Percentiles rank a stretch among this genome's conserved stretches.
Conservation (phyloP, 2,329 filamentous ascomycete species). For the Paradendryphiella salina region DNA sequence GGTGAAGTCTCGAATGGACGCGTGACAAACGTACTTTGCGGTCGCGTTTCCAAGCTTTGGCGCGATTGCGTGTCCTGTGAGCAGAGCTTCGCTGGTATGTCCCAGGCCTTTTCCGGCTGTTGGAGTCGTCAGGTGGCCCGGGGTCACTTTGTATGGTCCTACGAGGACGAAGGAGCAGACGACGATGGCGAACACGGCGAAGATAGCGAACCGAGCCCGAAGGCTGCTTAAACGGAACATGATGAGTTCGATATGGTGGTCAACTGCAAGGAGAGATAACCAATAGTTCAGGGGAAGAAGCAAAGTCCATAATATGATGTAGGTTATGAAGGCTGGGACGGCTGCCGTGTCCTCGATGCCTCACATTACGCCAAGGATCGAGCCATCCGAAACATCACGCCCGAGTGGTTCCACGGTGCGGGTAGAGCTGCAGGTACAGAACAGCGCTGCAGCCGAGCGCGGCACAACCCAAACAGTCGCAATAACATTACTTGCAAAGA, state of each 20-base stretch:
- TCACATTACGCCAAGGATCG: conserved; percentile 22
- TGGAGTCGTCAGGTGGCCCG: conserved; percentile 32
- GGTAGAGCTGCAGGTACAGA: conserved; percentile 16
- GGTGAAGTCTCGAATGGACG: conserved; percentile 5
- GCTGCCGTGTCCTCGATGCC: conserved; percentile 11
- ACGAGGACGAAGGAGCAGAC: conserved; percentile 63
- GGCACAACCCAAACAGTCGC: not conserved
- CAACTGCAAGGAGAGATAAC: not conserved
- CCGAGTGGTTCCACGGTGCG: conserved; percentile 10
- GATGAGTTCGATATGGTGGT: not conserved
- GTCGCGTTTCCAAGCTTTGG: conserved; percentile 83
- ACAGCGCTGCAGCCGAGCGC: not conserved
- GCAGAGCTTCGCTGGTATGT: conserved; percentile 35
- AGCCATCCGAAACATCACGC: conserved; percentile 9
- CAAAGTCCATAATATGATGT: conserved; percentile 5
- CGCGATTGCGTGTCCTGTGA: conserved; percentile 72
- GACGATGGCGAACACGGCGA: conserved; percentile 59
- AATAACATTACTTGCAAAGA: not conserved
- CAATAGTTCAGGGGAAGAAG: not conserved
- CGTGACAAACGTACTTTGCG: conserved; percentile 57
- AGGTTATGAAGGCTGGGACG: conserved; percentile 2
- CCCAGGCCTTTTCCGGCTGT: conserved; percentile 20
- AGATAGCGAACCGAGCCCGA: conserved; percentile 45
- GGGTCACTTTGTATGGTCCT: conserved; percentile 57
- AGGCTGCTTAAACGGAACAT: conserved; percentile 39